Evolutionary conservation across 306 rosid species (phyloP), one percentile per base, ranked within the genome.

Genomic region (Cyclanthera cordifolia): DNA sequence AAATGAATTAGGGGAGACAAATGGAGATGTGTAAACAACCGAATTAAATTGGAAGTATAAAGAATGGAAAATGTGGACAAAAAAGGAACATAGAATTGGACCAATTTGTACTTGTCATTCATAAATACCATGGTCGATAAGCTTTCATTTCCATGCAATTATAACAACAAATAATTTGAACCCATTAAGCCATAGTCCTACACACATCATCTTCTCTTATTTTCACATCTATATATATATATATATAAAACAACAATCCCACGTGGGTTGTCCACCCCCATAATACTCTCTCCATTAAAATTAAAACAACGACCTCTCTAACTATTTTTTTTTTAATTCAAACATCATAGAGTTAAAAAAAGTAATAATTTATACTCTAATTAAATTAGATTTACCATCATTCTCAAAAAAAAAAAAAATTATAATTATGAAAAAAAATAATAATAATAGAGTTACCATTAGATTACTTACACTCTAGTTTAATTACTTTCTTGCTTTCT

Each of bases 181-280:
- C 28, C 28, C 3, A 52, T 52, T 52, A 21, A 52, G 25, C 28
- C 28, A 51, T 7, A 52, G 57, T 8, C 57, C 28, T 52, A 52
- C 57, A 52, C 57, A 52, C 3, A 52, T 52, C 57, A 52, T 20
- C 57, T 19, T 10, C 28, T 52, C 57, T 52, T 52, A 52, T 20
- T 52, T 52, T 19, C 27, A 19, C 57, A 20, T 52, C 56, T 14
- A 20, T 52, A 52, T 27, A 27, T 27, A 27, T 34, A 34, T 34
- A 34, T n/a, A n/a, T n/a, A n/a, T n/a, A n/a, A n/a, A 37, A 8
- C 21, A 52, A 20, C 28, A 52, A 52, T 10, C 57, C 57, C 57
- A 52, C 57, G 57, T 52, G 57, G 57, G 28, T 9, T 52, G 57
- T 13, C 57, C 57, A 52, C 57, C 57, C 57, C 15, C 57, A 20